These are phyloP conservation scores for Claviceps fusiformis DNA, from an alignment of 2,329 filamentous ascomycete genomes.

Conservation along the genomic window DNA sequence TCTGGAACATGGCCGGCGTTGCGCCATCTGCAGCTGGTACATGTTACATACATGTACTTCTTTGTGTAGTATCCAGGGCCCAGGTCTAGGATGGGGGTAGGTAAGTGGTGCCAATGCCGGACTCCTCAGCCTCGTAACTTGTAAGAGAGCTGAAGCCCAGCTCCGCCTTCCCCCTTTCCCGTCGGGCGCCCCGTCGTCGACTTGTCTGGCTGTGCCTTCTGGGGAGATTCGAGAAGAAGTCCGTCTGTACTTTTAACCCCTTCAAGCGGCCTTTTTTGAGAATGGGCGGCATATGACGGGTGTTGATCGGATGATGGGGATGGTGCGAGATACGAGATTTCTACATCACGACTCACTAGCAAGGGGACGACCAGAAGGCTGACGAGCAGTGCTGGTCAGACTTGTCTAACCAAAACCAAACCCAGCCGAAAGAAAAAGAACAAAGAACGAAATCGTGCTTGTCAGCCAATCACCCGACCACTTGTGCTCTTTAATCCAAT, in stretches of 20 bases:
- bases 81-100: no score
- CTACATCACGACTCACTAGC: neutral
- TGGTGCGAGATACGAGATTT: neutral
- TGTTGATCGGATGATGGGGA: neutral
- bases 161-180: neutral
- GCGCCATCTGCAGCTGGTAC: neutral
- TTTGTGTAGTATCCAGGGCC: no score
- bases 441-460: neutral
- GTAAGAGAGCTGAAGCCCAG: neutral
- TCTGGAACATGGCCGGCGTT: constrained; percentile 2
- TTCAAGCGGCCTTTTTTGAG: neutral
- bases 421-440: no score
- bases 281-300: neutral
- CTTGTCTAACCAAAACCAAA: neutral
- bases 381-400: no score
- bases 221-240: constrained; percentile 15
- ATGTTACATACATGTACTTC: neutral
- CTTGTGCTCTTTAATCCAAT: neutral
- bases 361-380: no score
- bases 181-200: neutral
- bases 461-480: neutral
- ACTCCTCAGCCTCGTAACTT: neutral
- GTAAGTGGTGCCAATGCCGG: neutral
- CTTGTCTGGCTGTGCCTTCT: constrained; percentile 7
- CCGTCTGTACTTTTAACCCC: no score